These are phyloP conservation scores for Didymellaceae sp. DNA, from an alignment of 2,329 filamentous ascomycete species.

Conservation along the genomic window DNA sequence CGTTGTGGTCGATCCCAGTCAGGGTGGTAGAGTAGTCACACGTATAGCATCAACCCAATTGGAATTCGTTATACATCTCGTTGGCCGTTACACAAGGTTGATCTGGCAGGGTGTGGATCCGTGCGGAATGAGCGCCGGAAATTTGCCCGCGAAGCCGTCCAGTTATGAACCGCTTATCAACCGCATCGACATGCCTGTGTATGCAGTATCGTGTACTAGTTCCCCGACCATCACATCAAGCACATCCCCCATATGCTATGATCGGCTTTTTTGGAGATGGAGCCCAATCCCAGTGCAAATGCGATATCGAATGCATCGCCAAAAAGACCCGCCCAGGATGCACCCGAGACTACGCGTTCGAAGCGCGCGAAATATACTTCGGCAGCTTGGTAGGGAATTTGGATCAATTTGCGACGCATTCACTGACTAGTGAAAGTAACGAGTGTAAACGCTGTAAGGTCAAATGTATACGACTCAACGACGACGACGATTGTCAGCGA, in stretches of 20 bases:
- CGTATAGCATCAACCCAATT: too few relatives aligned
- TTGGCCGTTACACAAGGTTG: too few relatives aligned
- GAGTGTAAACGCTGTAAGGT: constrained; percentile 29
- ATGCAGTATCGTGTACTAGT: not conserved
- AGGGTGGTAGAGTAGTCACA: too few relatives aligned
- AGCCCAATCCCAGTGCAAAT: not conserved
- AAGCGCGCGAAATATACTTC: constrained; percentile 32
- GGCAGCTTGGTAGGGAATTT: constrained; percentile 21
- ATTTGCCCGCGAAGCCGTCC: not conserved
- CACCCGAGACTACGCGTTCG: constrained; percentile 15
- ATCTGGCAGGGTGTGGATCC: not conserved
- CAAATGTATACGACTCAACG: constrained; percentile 22
- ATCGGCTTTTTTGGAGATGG: not conserved
- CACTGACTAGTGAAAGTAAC: constrained; percentile 20
- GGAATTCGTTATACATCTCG: too few relatives aligned
- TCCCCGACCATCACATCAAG: not conserved
- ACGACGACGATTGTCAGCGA: constrained; percentile 23
- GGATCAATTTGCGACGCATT: not conserved
- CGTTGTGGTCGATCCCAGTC: too few relatives aligned
- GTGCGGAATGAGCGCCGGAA: not conserved
- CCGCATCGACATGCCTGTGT: not conserved
- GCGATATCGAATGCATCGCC: constrained; percentile 16
- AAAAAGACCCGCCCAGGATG: constrained; percentile 21
- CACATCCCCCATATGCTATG: not conserved
- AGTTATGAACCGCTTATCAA: not conserved